A percentile compares a stretch with the other conserved stretches of the same genome.
Evolutionary conservation across 352 stramenopile species (phyloP).

Genomic region (Globisporangium spinosum): DNA sequence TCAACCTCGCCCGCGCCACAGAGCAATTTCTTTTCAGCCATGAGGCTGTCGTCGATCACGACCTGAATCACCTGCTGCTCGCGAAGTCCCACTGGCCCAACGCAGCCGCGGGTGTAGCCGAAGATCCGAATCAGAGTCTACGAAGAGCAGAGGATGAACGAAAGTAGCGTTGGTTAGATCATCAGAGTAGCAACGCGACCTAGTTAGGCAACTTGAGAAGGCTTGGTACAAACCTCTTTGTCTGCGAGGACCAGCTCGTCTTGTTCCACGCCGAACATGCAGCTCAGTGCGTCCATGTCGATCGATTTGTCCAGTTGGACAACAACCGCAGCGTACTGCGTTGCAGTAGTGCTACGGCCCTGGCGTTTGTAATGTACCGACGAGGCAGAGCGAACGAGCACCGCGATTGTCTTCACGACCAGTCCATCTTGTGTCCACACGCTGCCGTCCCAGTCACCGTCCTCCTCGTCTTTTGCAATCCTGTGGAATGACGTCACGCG

Average conservation of each 20-base stretch:
- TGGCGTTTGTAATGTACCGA: too few relatives aligned
- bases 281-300: constrained; percentile 40
- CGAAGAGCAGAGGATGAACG: constrained; percentile 1
- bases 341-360: neutral
- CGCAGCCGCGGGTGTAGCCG: constrained; percentile 54
- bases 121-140: constrained; percentile 63
- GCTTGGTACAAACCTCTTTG: constrained; percentile 30
- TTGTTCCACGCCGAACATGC: constrained; percentile 21
- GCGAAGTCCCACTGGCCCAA: constrained; percentile 60
- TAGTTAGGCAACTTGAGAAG: neutral
- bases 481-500: constrained; percentile 22
- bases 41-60: constrained; percentile 41
- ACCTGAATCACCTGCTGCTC: constrained; percentile 43
- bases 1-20: constrained; percentile 45
- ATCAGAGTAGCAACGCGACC: neutral
- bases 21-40: constrained; percentile 30
- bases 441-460: constrained; percentile 14
- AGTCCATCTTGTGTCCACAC: constrained; percentile 21
- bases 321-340: constrained; percentile 45
- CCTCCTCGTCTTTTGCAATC: constrained; percentile 16
- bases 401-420: constrained; percentile 66
- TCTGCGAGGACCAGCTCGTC: constrained; percentile 42
- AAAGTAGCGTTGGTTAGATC: neutral
- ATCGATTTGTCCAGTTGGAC: constrained; percentile 48
- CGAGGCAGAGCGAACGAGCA: constrained; percentile 26